Base-by-base conservation (phyloP, 2,329 filamentous ascomycete species). In the Fusarium compactum region DNA sequence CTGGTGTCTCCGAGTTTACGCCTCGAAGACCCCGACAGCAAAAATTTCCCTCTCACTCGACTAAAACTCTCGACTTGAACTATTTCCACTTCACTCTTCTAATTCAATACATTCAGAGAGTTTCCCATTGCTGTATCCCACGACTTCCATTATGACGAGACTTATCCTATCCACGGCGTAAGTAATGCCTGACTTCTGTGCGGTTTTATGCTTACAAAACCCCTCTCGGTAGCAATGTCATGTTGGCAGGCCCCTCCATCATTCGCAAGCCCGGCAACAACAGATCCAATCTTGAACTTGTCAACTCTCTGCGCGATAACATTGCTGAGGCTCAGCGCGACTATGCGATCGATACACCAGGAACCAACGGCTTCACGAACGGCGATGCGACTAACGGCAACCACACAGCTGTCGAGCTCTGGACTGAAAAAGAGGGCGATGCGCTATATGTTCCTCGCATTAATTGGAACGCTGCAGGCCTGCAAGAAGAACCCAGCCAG, bases 251-350 rank as follows among this genome's bases (percentile, higher is more conserved):
- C 61, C 92, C 92, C 61, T 93, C 94, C 51, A 91, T 97, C 69
- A 91, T 97, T 80, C 91, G 93, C 68, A 93, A 92, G 76, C 89
- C 91, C 65, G 88, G 89, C 71, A 68, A 69, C 40, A 90, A 90
- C 78, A 94, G 95, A 78, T 98, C 95, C 58, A 98, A 98, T 79
- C 90, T 95, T 74, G 96, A 99, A 81, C 89, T 99, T 74, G 92
- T 94, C 70, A 95, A 94, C 76, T 93, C 94, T 5, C 88, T 99
- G 20, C 92, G 93, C 74, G 89, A 90, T 77, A 97, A 95, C 81
- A 94, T 98, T 79, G 80, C 89, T 56, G 89, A 91, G 30, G 91
- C 92, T 41, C 91, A 94, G 78, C 84, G 91, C 76, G 88, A 90
- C 72, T 88, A 88, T 70, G 78, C 79, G 59, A 72, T 73, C 14